Evolutionary conservation across 495 filamentous ascomycete genomes (phyloP), one percentile per base, ranked within the genome.

Genomic region (Podospora pseudopauciseta): DNA sequence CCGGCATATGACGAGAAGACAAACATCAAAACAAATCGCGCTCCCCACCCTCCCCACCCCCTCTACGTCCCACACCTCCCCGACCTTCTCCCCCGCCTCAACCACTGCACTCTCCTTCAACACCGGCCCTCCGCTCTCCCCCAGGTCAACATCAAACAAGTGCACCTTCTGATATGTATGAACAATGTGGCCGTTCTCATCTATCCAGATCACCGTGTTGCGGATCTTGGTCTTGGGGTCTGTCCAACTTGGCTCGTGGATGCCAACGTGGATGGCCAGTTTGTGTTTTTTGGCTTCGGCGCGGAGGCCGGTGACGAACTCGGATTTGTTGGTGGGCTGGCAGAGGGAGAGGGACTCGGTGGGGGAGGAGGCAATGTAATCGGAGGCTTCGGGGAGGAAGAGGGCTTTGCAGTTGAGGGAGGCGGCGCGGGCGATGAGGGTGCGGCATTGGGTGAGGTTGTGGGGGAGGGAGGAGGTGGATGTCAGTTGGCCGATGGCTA

Each of bases 361-460:
- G 28, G 86, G 77, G 1, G 87, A 87, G 18, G 83, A 81, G 57
- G 86, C 88, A 69, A 97, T 93, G 82, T 96, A 97, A 80, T 97
- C 94, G 67, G 85, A 88, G 55, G 94, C 94, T 83, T 97, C 93
- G 19, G 93, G 95, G 68, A 97, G 90, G 78, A 97, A 97, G 64
- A 97, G 83, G 28, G 90, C 88, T 91, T 94, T 60, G 4, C 18
- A 0, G 28, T 18, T 19, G 5, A 18, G 39, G 5, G 5, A 9
- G 39, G 39, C 39, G 39, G 39, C 39, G 1, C 15, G 7, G 39
- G 39, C 7, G 39, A 49, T 13, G 39, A 49, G 39, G 15, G 15
- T 11, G 39, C 39, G 86, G 73, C 92, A 95, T 77, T 93, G 91
- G 30, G 81, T 75, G 26, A 96, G 86, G 75, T 97, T 97, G 73